Base-by-base conservation (phyloP, 441 rosid species). In the Adansonia madagascariensis region DNA sequence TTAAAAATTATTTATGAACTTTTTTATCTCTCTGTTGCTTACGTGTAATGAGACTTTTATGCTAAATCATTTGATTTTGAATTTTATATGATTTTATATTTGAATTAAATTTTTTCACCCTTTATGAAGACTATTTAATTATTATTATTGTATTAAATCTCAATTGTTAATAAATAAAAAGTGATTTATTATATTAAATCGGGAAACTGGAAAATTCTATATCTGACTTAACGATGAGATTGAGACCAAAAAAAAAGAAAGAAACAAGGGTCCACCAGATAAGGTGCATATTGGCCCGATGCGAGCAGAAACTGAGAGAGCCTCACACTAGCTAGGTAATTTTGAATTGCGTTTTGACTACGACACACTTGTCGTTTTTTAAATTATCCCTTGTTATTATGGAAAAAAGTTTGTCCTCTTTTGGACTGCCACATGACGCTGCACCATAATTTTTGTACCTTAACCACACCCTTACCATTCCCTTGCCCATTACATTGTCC, bases 231-330 rank as follows among this genome's bases (percentile, higher is more conserved):
- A 17, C 1, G 9, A 55, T 35, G 39, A 35, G 27, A 24, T 1
- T 6, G 59, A 5, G 20, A 17, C 6, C n/a, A n/a, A 1, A 24
- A 24, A 0, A 24, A 24, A 24, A 24, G 20, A 31, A 41, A 17
- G 50, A 65, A 43, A 17, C 12, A 43, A 65, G 17, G 70, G 70
- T 41, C 50, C 70, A 43, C 20, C 35, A 60, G 64, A 60, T 53
- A 53, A 53, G 57, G 57, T 5, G 66, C 5, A 24, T 5, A 27
- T 65, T 41, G 52, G 50, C 71, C n/a, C 17, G 52, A 43, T 17
- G 15, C 17, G 52, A 65, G 52, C 27, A 65, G 62, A 57, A 31
- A 27, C 62, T 8, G 27, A 47, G 12, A 47, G 52, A 47, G 10
- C 52, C 52, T 49, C 53, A 12, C 53, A 2, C 61, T 4, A 15